Evolutionary conservation across 106 monocot genomes (phyloP).

Genomic region (Vanilla planifolia): DNA sequence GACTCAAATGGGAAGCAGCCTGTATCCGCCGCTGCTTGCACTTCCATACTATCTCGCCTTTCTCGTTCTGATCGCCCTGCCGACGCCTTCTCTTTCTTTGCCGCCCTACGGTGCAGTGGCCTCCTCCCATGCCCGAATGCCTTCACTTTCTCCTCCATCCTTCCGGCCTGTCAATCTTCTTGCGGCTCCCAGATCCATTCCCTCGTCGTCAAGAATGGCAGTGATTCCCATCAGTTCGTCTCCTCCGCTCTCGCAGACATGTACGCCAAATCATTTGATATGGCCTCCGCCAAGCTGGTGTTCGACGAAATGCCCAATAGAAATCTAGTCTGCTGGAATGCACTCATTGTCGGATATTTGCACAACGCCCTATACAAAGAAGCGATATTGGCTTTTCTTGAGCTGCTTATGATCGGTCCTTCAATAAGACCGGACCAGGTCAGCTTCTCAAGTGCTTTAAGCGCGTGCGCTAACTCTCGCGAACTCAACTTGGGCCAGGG

Average conservation of each 20-base stretch:
- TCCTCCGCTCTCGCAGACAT: not conserved
- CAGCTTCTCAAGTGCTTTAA: slow-evolving; percentile 42
- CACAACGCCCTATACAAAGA: slow-evolving; percentile 16
- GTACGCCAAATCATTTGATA: slow-evolving; percentile 4
- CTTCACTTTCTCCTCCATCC: slow-evolving; percentile 3
- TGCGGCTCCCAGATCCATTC: not conserved
- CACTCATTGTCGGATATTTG: slow-evolving; percentile 57
- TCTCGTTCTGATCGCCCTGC: not conserved
- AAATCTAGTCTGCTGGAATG: slow-evolving; percentile 58
- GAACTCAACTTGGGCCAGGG: slow-evolving; percentile 61
- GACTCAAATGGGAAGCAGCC: not conserved
- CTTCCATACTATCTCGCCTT: not conserved
- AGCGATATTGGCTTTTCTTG: slow-evolving; percentile 32
- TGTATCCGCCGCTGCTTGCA: not conserved
- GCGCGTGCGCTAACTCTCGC: slow-evolving; percentile 50
- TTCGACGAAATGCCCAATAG: slow-evolving; percentile 39
- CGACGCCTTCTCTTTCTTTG: not conserved
- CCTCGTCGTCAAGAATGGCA: not conserved
- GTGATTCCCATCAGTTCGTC: not conserved
- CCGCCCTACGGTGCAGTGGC: not conserved
- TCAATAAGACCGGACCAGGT: slow-evolving; percentile 31
- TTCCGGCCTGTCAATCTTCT: not conserved
- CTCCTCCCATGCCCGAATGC: not conserved
- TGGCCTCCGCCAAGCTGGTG: slow-evolving; percentile 10
- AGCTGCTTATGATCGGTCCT: slow-evolving; percentile 14